Evolutionary conservation across 176 grass and related monocot species (phyloP).

Genomic region (Eragrostis nindensis): DNA sequence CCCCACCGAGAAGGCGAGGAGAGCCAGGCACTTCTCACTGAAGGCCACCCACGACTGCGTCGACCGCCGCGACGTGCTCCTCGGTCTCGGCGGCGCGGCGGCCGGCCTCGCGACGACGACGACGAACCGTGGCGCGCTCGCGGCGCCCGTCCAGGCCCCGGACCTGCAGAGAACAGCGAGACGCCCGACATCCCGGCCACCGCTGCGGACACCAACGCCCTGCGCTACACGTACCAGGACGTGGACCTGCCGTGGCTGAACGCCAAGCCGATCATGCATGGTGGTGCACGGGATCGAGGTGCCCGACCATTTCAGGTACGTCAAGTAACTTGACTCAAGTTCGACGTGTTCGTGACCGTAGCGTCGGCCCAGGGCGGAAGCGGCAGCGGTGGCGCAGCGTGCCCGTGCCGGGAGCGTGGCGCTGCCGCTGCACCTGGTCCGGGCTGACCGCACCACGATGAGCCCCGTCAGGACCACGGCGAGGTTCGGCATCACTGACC

Average conservation of each 20-base stretch:
- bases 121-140: slow-evolving; percentile 5
- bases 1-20: too few species aligned
- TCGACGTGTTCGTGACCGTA: slow-evolving; percentile 67
- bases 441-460: neutral
- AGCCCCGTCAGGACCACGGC: slow-evolving; percentile 35
- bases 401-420: slow-evolving; percentile 70
- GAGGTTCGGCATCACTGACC: slow-evolving; percentile 62
- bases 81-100: slow-evolving; percentile 52
- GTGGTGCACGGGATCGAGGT: slow-evolving; percentile 58
- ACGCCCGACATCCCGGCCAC: too few species aligned
- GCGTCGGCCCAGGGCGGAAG: neutral
- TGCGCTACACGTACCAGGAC: slow-evolving; percentile 65
- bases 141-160: too few species aligned
- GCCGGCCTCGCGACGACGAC: slow-evolving; percentile 33
- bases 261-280: slow-evolving; percentile 27
- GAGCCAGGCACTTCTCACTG: too few species aligned
- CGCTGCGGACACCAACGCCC: slow-evolving; percentile 29
- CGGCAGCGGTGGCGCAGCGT: slow-evolving; percentile 37
- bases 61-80: slow-evolving; percentile 65
- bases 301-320: slow-evolving; percentile 30
- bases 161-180: too few species aligned
- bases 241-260: slow-evolving; percentile 63
- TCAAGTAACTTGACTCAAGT: too few species aligned
- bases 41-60: slow-evolving; percentile 10
- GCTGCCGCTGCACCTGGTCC: slow-evolving; percentile 55